These are phyloP conservation scores for Boeremia exigua DNA, from an alignment of 2,329 filamentous ascomycete genomes.

Conservation along the genomic window DNA sequence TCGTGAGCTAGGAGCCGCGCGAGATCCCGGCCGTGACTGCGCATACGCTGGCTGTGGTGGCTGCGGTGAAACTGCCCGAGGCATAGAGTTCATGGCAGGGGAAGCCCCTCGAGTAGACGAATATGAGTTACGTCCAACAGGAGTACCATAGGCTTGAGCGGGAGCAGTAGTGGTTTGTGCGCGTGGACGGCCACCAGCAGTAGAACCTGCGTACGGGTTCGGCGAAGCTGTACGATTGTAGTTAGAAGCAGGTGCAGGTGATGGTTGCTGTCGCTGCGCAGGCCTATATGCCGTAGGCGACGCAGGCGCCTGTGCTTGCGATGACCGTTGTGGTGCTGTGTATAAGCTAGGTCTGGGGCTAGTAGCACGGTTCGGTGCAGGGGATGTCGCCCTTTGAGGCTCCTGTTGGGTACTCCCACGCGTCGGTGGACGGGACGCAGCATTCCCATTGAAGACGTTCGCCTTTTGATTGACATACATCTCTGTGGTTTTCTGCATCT, in stretches of 20 bases:
- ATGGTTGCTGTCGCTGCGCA: slow-evolving; percentile 16
- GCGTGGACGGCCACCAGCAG: slow-evolving; percentile 38
- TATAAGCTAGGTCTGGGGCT: slow-evolving; percentile 65
- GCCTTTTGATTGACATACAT: slow-evolving; percentile 85
- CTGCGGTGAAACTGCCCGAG: slow-evolving; percentile 54
- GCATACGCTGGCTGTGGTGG: slow-evolving; percentile 48
- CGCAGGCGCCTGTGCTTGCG: slow-evolving; percentile 21
- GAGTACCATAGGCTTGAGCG: slow-evolving; percentile 41
- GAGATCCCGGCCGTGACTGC: slow-evolving; percentile 38
- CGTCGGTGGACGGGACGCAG: slow-evolving; percentile 63
- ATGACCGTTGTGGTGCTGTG: slow-evolving; percentile 21
- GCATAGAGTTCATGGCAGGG: slow-evolving; percentile 44
- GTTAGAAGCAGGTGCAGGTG: slow-evolving; percentile 22
- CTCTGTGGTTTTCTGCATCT: slow-evolving; percentile 94
- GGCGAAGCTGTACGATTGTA: slow-evolving; percentile 56
- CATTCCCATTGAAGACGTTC: slow-evolving; percentile 69
- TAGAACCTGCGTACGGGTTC: slow-evolving; percentile 63
- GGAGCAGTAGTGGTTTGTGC: slow-evolving; percentile 49
- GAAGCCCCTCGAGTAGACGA: slow-evolving; percentile 47
- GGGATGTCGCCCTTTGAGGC: slow-evolving; percentile 63
- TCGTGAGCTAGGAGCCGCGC: slow-evolving; percentile 47
- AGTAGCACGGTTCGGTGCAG: slow-evolving; percentile 66
- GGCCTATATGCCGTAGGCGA: slow-evolving; percentile 16
- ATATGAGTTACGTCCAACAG: slow-evolving; percentile 45
- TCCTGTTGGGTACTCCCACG: slow-evolving; percentile 57